Evolutionary conservation across 306 rosid species (phyloP), one percentile per base, ranked within the genome.

Genomic region (Vicia faba): DNA sequence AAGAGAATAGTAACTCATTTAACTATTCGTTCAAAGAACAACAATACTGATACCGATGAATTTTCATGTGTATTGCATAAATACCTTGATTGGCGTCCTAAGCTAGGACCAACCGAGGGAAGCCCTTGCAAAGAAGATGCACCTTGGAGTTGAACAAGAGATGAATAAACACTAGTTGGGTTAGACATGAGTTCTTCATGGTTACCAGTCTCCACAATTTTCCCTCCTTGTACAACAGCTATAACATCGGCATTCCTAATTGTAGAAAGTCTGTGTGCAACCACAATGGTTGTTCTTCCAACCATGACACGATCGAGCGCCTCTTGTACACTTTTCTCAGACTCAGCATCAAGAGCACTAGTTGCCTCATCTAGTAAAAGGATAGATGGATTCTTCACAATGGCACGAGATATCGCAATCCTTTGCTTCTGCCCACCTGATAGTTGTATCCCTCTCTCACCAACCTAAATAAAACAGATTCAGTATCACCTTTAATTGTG

Each of bases 361-460:
- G 98, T 93, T 38, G 98, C 98, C 78, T 93, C 98, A 81, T 93
- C 98, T 61, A 93, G 49, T 60, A 93, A 70, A 29, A 89, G 87
- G 69, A 93, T 70, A 4, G 97, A 84, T 9, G 98, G 98, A 76
- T 93, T 88, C 80, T 93, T 93, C 76, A 93, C 87, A 1, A 93
- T 81, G 7, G 98, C 98, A 0, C 98, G 88, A 10, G 98, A 81
- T 72, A 93, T 88, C 25, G 98, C 98, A 63, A 93, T 89, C 80
- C 98, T 83, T 72, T 93, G 98, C 81, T 89, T 89, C 64, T 93
- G 97, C 66, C 98, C 98, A 28, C 97, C 98, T 11, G 98, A 93
- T 39, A 89, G 72, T 73, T 93, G 98, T 77, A 93, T 87, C 41
- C 98, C 98, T 79, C 98, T 89, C 79, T 93, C 98, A 16, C 98